Evolutionary conservation across 768 basidiomycete genomes (phyloP).

Genomic region (Auriscalpium orientale): DNA sequence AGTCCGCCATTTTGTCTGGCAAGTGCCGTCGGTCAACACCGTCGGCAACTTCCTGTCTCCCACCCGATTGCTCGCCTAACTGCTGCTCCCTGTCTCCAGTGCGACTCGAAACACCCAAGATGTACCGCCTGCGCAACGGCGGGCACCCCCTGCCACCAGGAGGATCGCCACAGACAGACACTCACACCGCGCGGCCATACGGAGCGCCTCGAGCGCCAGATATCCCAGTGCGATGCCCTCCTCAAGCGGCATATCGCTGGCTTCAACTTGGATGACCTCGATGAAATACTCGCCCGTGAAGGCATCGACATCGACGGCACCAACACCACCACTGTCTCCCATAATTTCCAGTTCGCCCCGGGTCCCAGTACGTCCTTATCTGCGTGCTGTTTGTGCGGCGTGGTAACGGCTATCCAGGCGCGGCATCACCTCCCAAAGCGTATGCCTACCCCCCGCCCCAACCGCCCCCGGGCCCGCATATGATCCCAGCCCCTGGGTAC

Average conservation of each 20-base stretch:
- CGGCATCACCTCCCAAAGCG: conserved; percentile 24
- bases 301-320: conserved; percentile 44
- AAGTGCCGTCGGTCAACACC: conserved; percentile 49
- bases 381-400: conserved; percentile 14
- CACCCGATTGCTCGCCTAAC: conserved; percentile 29
- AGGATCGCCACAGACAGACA: conserved; percentile 82
- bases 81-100: conserved; percentile 37
- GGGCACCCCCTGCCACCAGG: conserved; percentile 75
- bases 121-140: conserved; percentile 82
- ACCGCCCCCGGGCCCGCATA: conserved; percentile 20
- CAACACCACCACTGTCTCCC: conserved; percentile 7
- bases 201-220: conserved; percentile 73
- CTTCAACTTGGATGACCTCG: conserved; percentile 60
- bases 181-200: conserved; percentile 80
- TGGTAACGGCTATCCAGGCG: conserved; percentile 12
- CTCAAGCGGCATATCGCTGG: conserved; percentile 65
- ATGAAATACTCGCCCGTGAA: conserved; percentile 56
- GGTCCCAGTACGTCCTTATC: conserved; percentile 19
- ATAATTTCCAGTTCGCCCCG: conserved; percentile 23
- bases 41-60: conserved; percentile 74
- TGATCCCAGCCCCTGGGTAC: conserved; percentile 36
- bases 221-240: conserved; percentile 70
- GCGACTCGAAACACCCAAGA: conserved; percentile 84
- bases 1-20: conserved; percentile 27
- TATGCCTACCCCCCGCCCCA: conserved; percentile 26